These are phyloP conservation scores for Poterioochromonas sp. DNA, from an alignment of 352 stramenopile species.

Conservation along the genomic window DNA sequence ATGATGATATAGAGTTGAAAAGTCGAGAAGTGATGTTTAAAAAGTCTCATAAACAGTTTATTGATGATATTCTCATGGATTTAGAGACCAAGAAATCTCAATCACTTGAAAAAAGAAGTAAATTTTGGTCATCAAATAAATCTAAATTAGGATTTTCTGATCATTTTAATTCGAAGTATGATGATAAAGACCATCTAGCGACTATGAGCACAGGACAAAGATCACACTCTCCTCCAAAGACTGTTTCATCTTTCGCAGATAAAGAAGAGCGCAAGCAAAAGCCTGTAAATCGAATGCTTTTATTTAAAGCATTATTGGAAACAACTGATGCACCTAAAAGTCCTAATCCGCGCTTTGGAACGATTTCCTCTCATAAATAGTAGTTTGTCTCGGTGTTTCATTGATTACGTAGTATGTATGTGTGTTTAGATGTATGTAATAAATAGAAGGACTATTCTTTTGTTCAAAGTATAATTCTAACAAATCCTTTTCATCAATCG, in stretches of 20 bases:
- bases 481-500: no score
- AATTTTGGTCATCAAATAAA: not conserved
- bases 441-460: no score
- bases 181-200: not conserved
- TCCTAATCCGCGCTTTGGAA: no score
- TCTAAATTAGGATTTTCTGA: conserved; percentile 9
- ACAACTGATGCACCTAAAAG: not conserved
- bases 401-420: no score
- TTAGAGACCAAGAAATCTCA: not conserved
- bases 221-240: not conserved
- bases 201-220: not conserved
- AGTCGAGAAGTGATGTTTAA: conserved; percentile 16
- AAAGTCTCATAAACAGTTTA: conserved; percentile 4
- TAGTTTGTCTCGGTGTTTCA: no score
- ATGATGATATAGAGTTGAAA: not conserved
- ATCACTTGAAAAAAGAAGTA: not conserved
- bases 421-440: no score
- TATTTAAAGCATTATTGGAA: not conserved
- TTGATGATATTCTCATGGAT: conserved; percentile 9
- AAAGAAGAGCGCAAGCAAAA: not conserved
- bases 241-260: not conserved
- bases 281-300: not conserved
- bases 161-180: not conserved
- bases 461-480: no score
- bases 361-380: no score